Percentiles rank a stretch among this genome's conserved stretches.
Evolutionary conservation across 2,329 filamentous ascomycete genomes (phyloP).

Genomic region (Claviceps capensis): DNA sequence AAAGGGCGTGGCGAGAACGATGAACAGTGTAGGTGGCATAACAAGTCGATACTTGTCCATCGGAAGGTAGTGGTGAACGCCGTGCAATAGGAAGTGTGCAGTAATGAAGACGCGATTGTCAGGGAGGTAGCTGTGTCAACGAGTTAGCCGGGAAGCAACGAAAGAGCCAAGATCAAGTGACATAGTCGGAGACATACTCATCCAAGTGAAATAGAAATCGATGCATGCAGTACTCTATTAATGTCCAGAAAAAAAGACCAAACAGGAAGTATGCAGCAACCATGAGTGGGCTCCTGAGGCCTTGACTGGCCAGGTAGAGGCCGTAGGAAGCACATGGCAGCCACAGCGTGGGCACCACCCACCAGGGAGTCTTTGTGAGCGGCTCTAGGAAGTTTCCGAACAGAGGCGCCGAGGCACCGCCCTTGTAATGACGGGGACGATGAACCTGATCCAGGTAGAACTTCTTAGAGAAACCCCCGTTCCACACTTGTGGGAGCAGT

Average conservation of each 20-base stretch:
- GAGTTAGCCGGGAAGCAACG: conserved; percentile 16
- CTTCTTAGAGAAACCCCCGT: conserved; percentile 77
- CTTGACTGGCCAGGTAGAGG: conserved; percentile 47
- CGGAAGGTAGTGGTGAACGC: conserved; percentile 96
- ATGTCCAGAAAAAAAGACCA: conserved; percentile 71
- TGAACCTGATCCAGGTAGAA: conserved; percentile 97
- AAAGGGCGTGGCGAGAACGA: conserved; percentile 74
- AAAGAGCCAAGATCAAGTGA: background rate
- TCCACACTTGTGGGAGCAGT: conserved; percentile 78
- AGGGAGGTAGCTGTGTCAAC: conserved; percentile 55
- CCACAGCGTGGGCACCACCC: conserved; percentile 74
- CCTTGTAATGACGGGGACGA: conserved; percentile 87
- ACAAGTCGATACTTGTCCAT: conserved; percentile 97
- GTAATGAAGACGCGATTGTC: conserved; percentile 83
- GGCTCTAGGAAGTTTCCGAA: conserved; percentile 99
- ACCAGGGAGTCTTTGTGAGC: conserved; percentile 92
- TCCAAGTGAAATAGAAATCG: conserved; percentile 91
- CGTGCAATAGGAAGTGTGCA: conserved; percentile 84
- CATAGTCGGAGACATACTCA: conserved; percentile 45
- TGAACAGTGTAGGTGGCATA: conserved; percentile 86
- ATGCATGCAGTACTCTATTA: conserved; percentile 82
- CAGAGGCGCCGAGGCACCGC: conserved; percentile 78
- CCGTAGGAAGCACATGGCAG: conserved; percentile 67
- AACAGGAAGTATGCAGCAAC: conserved; percentile 50
- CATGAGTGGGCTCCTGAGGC: conserved; percentile 35